Percentiles rank a stretch among this genome's conserved stretches.
Conservation (phyloP, 169 alveolate genomes). For the Prorocentrum cordatum region DNA sequence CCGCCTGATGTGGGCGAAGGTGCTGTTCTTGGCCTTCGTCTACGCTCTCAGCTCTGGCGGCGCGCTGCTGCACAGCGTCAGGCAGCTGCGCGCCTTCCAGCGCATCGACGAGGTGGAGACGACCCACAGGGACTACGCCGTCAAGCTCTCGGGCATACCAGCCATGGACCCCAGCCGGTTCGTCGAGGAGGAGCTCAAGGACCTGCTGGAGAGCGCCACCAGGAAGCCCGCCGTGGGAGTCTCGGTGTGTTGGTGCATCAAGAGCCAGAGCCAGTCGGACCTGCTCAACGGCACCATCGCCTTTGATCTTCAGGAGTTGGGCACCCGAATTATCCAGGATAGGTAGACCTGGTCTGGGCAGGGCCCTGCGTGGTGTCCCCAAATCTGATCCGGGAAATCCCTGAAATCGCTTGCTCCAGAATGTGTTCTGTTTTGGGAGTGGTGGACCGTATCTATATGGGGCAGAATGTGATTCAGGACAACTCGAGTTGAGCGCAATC, state of each 20-base stretch:
- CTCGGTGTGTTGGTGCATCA: not conserved
- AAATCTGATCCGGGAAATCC: too few species aligned
- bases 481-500: too few species aligned
- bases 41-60: constrained; percentile 41
- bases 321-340: too few species aligned
- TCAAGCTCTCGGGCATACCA: not conserved
- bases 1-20: constrained; percentile 67
- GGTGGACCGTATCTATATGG: too few species aligned
- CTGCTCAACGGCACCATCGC: too few species aligned
- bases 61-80: constrained; percentile 10
- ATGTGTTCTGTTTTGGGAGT: too few species aligned
- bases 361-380: too few species aligned
- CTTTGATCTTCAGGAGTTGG: too few species aligned
- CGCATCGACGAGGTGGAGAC: not conserved
- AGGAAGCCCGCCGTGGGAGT: not conserved
- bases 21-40: not conserved
- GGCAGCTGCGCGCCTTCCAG: constrained; percentile 47
- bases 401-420: too few species aligned
- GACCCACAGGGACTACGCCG: constrained; percentile 5
- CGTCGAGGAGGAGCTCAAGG: constrained; percentile 1
- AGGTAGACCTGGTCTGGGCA: too few species aligned
- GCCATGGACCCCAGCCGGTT: not conserved
- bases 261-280: too few species aligned
- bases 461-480: too few species aligned
- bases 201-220: not conserved